These are phyloP conservation scores for Boletus reticulatus DNA, from an alignment of 768 basidiomycete species.

Conservation along the genomic window DNA sequence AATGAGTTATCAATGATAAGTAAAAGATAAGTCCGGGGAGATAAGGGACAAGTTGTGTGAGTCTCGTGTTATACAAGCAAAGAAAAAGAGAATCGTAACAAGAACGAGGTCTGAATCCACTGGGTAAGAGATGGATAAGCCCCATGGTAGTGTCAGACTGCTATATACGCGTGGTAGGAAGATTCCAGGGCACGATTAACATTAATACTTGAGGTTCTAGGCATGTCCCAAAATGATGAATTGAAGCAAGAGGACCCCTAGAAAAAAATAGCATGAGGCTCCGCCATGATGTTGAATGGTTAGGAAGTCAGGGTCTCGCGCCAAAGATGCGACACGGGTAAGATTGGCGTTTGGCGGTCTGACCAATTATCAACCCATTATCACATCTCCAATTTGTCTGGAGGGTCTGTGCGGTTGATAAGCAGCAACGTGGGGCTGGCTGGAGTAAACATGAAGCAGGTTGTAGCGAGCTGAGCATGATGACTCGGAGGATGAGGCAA, in stretches of 20 bases:
- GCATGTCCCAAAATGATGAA: too few species aligned
- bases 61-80: too few species aligned
- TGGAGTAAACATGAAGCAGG: conserved; percentile 31
- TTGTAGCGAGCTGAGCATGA: conserved; percentile 12
- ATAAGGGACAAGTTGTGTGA: too few species aligned
- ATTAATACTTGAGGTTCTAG: too few species aligned
- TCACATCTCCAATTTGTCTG: conserved; percentile 34
- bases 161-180: conserved; percentile 27
- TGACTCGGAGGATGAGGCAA: too few species aligned
- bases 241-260: too few species aligned
- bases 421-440: conserved; percentile 16
- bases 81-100: too few species aligned
- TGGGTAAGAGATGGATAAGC: conserved; percentile 10
- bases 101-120: conserved; percentile 7
- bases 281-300: conserved; percentile 15
- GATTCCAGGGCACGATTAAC: conserved; percentile 23
- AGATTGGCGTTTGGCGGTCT: conserved; percentile 15
- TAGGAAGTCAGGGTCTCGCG: conserved; percentile 14
- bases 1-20: too few species aligned
- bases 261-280: too few species aligned
- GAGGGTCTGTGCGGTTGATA: conserved; percentile 21
- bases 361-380: too few species aligned
- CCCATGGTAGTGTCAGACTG: neutral
- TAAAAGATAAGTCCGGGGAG: too few species aligned
- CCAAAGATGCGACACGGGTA: conserved; percentile 1